These are phyloP conservation scores for Rhodomyrtus tomentosa DNA, from an alignment of 345 rosid genomes.

Conservation along the genomic window DNA sequence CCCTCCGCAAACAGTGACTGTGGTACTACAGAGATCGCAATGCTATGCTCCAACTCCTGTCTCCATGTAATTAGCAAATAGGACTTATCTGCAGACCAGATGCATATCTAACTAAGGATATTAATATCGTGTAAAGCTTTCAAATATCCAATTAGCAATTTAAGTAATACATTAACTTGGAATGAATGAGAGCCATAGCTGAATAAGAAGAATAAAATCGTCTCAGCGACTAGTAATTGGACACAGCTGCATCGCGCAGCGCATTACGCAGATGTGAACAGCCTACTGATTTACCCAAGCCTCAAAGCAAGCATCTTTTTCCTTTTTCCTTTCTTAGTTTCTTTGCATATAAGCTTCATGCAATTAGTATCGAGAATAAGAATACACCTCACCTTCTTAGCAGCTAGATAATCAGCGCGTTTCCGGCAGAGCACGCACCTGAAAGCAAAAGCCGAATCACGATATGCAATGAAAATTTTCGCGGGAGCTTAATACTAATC, in stretches of 20 bases:
- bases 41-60: background rate
- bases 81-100: background rate
- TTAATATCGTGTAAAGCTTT: background rate
- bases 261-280: no score
- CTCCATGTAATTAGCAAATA: background rate
- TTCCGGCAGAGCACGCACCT: slow-evolving; percentile 86
- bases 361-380: background rate
- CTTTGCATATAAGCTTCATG: background rate
- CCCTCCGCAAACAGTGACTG: background rate
- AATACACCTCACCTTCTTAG: slow-evolving; percentile 47
- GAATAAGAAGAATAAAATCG: no score
- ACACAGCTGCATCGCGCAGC: background rate
- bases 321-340: background rate
- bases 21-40: background rate
- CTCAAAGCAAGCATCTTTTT: background rate
- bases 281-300: no score
- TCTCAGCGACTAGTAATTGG: background rate
- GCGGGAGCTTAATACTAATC: background rate
- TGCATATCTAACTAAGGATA: no score
- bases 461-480: background rate
- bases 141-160: background rate
- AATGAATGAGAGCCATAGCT: background rate
- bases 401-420: slow-evolving; percentile 79
- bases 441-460: background rate
- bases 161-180: background rate